These are phyloP conservation scores for Pestalotiopsis fici DNA, from an alignment of 2,329 filamentous ascomycete genomes.

Conservation along the genomic window DNA sequence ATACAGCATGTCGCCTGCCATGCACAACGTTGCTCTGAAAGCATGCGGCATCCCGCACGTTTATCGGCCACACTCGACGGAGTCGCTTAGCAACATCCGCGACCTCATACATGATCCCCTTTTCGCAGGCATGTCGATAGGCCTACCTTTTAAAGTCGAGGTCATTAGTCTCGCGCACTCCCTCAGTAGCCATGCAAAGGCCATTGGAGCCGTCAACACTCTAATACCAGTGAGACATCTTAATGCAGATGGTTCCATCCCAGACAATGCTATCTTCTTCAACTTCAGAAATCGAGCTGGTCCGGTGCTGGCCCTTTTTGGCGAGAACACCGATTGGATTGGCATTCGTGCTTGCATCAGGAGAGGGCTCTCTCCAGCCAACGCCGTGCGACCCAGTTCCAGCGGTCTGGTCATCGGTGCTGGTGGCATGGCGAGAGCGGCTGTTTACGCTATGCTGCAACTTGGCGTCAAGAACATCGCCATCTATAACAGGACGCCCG, in stretches of 20 bases:
- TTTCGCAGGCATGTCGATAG: constrained; percentile 73
- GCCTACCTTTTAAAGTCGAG: constrained; percentile 75
- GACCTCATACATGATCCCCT: constrained; percentile 64
- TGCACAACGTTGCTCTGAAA: constrained; percentile 72
- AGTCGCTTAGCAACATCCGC: constrained; percentile 62
- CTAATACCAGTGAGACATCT: constrained; percentile 69
- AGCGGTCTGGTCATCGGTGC: constrained; percentile 64
- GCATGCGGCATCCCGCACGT: constrained; percentile 69
- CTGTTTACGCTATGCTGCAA: constrained; percentile 77
- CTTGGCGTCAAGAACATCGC: constrained; percentile 76
- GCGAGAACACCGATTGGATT: constrained; percentile 82
- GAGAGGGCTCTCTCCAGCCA: constrained; percentile 72
- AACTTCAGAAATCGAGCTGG: constrained; percentile 64
- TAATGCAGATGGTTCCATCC: constrained; percentile 56
- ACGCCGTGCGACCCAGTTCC: constrained; percentile 57
- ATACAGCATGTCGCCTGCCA: constrained; percentile 75
- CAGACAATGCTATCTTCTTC: constrained; percentile 53
- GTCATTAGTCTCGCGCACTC: constrained; percentile 69
- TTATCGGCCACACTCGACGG: constrained; percentile 65
- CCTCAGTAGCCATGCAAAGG: constrained; percentile 70
- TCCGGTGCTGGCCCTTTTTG: constrained; percentile 69
- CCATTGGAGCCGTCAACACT: constrained; percentile 77
- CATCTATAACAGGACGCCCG: constrained; percentile 69
- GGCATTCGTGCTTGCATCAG: constrained; percentile 74
- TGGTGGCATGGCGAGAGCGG: constrained; percentile 76